phyloP scores from a whole-genome alignment of 305 asterid genomes.

The Solanum chacoense region DNA sequence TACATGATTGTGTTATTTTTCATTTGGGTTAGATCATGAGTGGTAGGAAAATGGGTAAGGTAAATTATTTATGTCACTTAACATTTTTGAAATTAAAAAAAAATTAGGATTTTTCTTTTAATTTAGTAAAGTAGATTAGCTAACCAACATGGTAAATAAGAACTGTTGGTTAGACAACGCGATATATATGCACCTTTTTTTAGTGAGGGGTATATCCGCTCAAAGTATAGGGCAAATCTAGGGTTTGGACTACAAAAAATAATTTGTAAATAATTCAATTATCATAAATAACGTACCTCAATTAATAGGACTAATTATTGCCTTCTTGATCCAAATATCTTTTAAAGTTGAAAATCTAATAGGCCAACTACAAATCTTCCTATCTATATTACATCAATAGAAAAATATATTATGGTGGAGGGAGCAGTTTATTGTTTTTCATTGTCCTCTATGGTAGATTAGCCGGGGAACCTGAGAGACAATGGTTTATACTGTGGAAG shows the following conservation, averaged over 20 bases:
- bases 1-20: no score
- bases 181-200: background rate
- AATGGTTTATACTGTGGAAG: background rate
- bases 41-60: no score
- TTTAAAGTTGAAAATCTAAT: background rate
- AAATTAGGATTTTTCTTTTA: no score
- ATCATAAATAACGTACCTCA: background rate
- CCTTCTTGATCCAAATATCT: background rate
- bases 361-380: background rate
- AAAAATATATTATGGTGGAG: background rate
- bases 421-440: background rate
- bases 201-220: background rate
- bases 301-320: no score
- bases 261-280: no score
- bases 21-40: background rate
- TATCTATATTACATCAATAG: background rate
- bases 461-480: background rate
- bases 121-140: no score
- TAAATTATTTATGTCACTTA: no score
- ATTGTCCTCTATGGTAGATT: background rate
- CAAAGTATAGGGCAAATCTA: background rate
- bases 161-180: background rate
- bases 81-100: no score
- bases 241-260: background rate
- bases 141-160: background rate